Conservation (phyloP, 2,329 filamentous ascomycete genomes). For the Eutypella sp. region DNA sequence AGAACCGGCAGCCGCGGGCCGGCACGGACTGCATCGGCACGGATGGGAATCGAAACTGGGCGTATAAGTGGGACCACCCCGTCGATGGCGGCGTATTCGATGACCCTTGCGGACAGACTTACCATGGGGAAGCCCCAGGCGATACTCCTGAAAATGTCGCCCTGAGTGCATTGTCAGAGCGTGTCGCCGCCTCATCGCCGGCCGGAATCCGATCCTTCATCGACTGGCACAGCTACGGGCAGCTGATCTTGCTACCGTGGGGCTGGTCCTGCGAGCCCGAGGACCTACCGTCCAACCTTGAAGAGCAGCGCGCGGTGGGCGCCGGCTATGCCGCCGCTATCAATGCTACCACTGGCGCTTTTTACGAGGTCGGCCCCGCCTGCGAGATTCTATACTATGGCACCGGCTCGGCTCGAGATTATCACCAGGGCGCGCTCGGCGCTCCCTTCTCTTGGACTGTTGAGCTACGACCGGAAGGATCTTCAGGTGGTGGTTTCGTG, state of each 20-base stretch:
- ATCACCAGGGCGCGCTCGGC: constrained; percentile 18
- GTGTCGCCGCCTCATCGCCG: constrained; percentile 21
- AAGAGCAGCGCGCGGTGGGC: constrained; percentile 34
- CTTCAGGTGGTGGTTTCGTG: constrained; percentile 20
- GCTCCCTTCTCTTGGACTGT: constrained; percentile 23
- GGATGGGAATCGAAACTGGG: constrained; percentile 53
- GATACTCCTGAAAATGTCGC: constrained; percentile 43
- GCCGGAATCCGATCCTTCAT: constrained; percentile 51
- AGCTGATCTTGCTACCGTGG: constrained; percentile 49
- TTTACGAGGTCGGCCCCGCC: constrained; percentile 21
- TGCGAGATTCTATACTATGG: constrained; percentile 20
- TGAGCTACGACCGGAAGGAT: constrained; percentile 16
- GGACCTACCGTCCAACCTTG: constrained; percentile 30
- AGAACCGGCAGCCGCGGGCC: constrained; percentile 41
- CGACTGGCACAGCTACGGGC: constrained; percentile 55
- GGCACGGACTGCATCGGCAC: constrained; percentile 38
- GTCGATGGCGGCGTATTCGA: constrained; percentile 40
- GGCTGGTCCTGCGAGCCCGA: constrained; percentile 30
- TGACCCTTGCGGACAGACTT: constrained; percentile 43
- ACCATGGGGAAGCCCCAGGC: constrained; percentile 33
- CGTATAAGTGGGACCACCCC: constrained; percentile 40
- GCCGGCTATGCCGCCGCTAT: constrained; percentile 28
- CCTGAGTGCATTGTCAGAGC: constrained; percentile 30
- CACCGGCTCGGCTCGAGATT: constrained; percentile 20
- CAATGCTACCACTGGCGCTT: no score